These are phyloP conservation scores for Arthrobotrys entomopaga DNA, from an alignment of 2,329 filamentous ascomycete genomes.

Conservation along the genomic window DNA sequence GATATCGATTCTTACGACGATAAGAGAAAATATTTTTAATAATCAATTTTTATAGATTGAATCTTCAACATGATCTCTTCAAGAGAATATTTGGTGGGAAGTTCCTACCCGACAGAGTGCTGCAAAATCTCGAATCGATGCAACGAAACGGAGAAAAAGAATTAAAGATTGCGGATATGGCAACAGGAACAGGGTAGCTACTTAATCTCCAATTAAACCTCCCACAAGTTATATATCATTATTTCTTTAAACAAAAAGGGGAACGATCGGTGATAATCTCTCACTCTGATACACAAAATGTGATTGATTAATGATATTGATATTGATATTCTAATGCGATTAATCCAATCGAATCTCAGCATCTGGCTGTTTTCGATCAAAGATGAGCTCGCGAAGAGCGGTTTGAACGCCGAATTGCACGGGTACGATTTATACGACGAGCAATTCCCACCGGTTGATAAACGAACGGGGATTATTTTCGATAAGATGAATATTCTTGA, in stretches of 20 bases:
- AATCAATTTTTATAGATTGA: slow-evolving; percentile 16
- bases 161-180: slow-evolving; percentile 41
- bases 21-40: background rate
- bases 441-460: slow-evolving; percentile 35
- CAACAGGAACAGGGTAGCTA: slow-evolving; percentile 49
- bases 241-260: too few relatives aligned
- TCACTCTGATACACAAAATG: background rate
- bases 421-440: slow-evolving; percentile 44
- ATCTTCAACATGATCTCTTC: slow-evolving; percentile 42
- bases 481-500: slow-evolving; percentile 33
- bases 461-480: slow-evolving; percentile 31
- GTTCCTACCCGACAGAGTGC: slow-evolving; percentile 20
- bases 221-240: too few relatives aligned
- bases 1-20: background rate
- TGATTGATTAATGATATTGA: too few relatives aligned
- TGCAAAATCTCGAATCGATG: slow-evolving; percentile 7
- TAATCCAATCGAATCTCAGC: background rate
- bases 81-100: slow-evolving; percentile 35
- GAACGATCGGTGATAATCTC: too few relatives aligned
- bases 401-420: slow-evolving; percentile 25
- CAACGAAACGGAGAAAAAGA: slow-evolving; percentile 6
- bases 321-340: background rate
- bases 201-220: too few relatives aligned
- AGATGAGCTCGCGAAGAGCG: slow-evolving; percentile 20
- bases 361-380: slow-evolving; percentile 49